Base-by-base conservation (phyloP, 805 yeast species). In the Teunomyces atbi region DNA sequence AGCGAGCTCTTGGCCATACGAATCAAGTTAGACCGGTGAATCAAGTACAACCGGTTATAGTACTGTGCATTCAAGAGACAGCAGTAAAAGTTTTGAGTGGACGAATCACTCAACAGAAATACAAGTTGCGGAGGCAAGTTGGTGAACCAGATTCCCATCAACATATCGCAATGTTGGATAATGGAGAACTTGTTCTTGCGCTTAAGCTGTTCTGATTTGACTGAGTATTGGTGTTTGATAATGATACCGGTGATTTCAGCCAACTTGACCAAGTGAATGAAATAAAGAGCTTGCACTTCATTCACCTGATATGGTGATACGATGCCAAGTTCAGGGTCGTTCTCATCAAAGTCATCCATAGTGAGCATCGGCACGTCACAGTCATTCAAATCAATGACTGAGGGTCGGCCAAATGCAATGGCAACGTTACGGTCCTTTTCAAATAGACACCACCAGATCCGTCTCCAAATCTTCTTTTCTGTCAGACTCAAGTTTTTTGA, bases 381-480 rank as follows among this genome's bases (percentile, higher is more conserved):
- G 58, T 87, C 92, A 41, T 81, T 84, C 50, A 85, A 69, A 54
- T 82, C 83, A 41, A 88, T 83, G 55, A 77, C 71, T 5, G 79
- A 65, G 0, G 95, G 94, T 46, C 90, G 72, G 12, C 94, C 91
- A 64, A 82, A 82, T 0, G 90, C 88, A 42, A 84, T 76, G 2
- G 90, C 82, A 7, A 82, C 80, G 34, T 78, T 71, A 19, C 89
- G 68, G 62, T 87, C 96, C 54, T 87, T 82, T 48, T 81, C 78
- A 60, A 83, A 84, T 16, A 88, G 65, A 50, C 81, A 72, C 95
- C 95, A 87, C 89, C 90, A 87, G 11, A 85, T 71, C 36, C 90
- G 69, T 53, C 84, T 76, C 76, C 84, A 81, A 33, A 82, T 59
- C 49, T 78, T 78, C 54, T 67, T 68, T 37, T 71, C 68, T 41